Percentiles rank a stretch among this genome's conserved stretches.
Evolutionary conservation across 306 rosid species (phyloP).

Genomic region (Cotoneaster glaucophyllus): DNA sequence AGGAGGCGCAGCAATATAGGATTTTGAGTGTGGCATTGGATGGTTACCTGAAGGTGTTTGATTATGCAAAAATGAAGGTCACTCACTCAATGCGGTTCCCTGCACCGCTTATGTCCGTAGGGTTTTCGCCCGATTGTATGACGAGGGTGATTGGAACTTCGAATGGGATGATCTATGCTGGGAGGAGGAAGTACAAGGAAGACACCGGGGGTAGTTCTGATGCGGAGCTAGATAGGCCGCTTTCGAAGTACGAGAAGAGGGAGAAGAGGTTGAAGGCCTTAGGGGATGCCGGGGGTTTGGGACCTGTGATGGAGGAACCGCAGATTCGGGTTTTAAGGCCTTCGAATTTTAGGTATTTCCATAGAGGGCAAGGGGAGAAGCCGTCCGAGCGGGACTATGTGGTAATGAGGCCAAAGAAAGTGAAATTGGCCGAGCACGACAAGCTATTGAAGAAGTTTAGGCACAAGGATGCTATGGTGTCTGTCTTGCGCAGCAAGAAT

Average conservation of each 20-base stretch:
- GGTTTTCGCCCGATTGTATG: slow-evolving; percentile 52
- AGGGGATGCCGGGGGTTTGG: slow-evolving; percentile 31
- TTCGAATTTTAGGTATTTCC: slow-evolving; percentile 58
- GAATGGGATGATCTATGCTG: slow-evolving; percentile 69
- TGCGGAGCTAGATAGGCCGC: neutral
- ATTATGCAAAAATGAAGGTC: slow-evolving; percentile 60
- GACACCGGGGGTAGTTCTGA: slow-evolving; percentile 21
- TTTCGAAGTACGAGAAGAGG: neutral
- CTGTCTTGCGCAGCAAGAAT: slow-evolving; percentile 51
- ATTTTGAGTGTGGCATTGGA: slow-evolving; percentile 84
- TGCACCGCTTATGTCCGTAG: slow-evolving; percentile 73
- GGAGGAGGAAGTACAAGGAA: slow-evolving; percentile 56
- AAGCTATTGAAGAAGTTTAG: slow-evolving; percentile 75
- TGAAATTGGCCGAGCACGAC: slow-evolving; percentile 60
- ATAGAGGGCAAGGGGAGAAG: slow-evolving; percentile 80
- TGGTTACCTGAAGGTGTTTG: slow-evolving; percentile 91
- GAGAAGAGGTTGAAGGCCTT: slow-evolving; percentile 4
- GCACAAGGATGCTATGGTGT: slow-evolving; percentile 76
- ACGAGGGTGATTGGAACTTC: slow-evolving; percentile 72
- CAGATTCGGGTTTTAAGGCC: slow-evolving; percentile 45
- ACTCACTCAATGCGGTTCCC: slow-evolving; percentile 90
- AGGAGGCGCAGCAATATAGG: slow-evolving; percentile 50
- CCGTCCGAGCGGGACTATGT: slow-evolving; percentile 62
- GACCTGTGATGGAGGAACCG: slow-evolving; percentile 19
- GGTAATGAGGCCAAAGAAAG: slow-evolving; percentile 46